phyloP scores from a whole-genome alignment of 2,329 filamentous ascomycete genomes.

The Aspergillus bombycis region DNA sequence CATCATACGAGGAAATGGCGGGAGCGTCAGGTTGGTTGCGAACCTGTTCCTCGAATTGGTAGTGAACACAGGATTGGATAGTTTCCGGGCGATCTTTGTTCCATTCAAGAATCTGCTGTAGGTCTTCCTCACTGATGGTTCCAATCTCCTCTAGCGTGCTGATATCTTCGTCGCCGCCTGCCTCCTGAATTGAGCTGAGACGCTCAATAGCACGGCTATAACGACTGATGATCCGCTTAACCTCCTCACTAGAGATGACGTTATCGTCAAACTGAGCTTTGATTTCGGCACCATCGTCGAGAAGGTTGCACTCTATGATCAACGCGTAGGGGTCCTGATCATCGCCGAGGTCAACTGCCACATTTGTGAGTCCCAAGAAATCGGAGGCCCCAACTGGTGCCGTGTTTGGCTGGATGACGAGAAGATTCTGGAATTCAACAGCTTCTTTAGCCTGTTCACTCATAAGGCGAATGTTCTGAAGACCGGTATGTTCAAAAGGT shows the following conservation, averaged over 20 bases:
- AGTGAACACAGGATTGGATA: neutral
- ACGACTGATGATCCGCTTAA: neutral
- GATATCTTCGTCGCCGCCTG: neutral
- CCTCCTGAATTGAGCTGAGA: neutral
- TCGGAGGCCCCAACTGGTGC: neutral
- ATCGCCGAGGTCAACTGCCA: neutral
- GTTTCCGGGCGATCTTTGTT: neutral
- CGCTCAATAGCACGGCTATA: neutral
- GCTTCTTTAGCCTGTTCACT: neutral
- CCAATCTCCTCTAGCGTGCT: neutral
- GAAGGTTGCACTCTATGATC: neutral
- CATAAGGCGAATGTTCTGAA: neutral
- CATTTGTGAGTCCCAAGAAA: neutral
- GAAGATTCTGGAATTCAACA: neutral
- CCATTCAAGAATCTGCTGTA: neutral
- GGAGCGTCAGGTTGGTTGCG: neutral
- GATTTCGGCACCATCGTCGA: neutral
- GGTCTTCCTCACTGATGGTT: neutral
- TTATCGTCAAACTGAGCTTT: neutral
- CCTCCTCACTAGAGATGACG: neutral
- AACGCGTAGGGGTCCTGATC: neutral
- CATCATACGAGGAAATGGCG: neutral
- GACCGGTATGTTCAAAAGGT: neutral
- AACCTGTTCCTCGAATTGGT: neutral
- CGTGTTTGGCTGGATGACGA: neutral